These are phyloP conservation scores for Kalmusia sp. DNA, from an alignment of 2,329 filamentous ascomycete genomes.

Conservation along the genomic window DNA sequence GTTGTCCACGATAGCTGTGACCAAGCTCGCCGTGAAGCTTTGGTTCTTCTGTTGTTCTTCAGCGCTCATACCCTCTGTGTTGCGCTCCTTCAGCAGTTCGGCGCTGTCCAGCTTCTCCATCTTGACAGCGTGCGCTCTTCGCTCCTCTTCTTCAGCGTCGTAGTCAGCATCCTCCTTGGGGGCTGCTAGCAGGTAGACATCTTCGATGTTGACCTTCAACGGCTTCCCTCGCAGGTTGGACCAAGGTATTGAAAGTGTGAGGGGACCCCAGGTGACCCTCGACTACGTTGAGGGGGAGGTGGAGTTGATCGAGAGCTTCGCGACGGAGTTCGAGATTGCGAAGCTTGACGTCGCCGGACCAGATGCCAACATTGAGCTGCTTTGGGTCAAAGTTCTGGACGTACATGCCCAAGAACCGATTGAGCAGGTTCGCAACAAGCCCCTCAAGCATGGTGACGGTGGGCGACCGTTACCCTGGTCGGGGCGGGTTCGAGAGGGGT, in stretches of 20 bases:
- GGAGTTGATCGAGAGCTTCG: slow-evolving; percentile 96
- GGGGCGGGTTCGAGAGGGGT: slow-evolving; percentile 48
- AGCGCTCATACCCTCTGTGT: slow-evolving; percentile 87
- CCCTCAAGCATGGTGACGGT: slow-evolving; percentile 86
- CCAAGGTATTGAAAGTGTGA: slow-evolving; percentile 95
- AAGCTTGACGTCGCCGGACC: slow-evolving; percentile 97
- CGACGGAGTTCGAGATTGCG: slow-evolving; percentile 89
- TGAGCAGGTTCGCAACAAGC: slow-evolving; percentile 94
- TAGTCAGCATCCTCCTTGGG: slow-evolving; percentile 96
- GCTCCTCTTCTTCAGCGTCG: slow-evolving; percentile 89
- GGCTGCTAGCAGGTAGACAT: slow-evolving; percentile 94
- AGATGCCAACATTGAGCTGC: slow-evolving; percentile 98
- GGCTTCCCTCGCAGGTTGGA: slow-evolving; percentile 94
- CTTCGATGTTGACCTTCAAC: slow-evolving; percentile 92
- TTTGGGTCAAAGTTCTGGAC: slow-evolving; percentile 99
- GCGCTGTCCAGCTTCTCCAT: slow-evolving; percentile 98
- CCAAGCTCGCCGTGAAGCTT: slow-evolving; percentile 93
- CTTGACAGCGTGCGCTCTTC: slow-evolving; percentile 87
- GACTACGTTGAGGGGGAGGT: slow-evolving; percentile 93
- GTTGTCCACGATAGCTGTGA: slow-evolving; percentile 98
- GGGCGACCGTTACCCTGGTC: slow-evolving; percentile 76
- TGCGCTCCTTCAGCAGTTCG: slow-evolving; percentile 90
- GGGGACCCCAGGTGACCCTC: slow-evolving; percentile 91
- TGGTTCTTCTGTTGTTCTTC: slow-evolving; percentile 98
- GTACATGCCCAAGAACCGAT: slow-evolving; percentile 99